Evolutionary conservation across 2,329 filamentous ascomycete genomes (phyloP).

Genomic region (Ascochyta pisi): DNA sequence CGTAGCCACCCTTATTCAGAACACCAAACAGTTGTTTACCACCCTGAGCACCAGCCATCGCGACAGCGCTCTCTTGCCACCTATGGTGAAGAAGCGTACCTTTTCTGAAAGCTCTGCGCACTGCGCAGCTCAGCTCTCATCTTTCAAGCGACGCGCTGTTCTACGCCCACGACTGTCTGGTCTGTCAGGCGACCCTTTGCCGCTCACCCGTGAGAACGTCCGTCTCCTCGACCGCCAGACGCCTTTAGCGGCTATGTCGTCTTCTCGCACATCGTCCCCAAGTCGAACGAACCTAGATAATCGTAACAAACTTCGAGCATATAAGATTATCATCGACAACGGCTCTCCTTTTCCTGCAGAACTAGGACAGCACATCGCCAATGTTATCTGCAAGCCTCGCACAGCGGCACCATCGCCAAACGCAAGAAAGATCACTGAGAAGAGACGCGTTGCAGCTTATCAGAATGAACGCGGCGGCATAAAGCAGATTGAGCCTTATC

Average conservation of each 20-base stretch:
- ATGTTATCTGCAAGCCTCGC: conserved; percentile 61
- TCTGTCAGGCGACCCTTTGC: neutral
- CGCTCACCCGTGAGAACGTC: neutral
- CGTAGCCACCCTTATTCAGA: no score
- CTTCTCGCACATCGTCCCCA: no score
- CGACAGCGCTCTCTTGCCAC: neutral
- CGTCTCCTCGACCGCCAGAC: neutral
- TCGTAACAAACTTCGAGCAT: neutral
- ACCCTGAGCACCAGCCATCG: neutral
- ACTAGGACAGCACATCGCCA: conserved; percentile 34
- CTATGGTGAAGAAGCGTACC: neutral
- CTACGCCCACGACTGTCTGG: neutral
- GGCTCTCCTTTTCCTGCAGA: neutral
- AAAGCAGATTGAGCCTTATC: neutral
- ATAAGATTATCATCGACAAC: neutral
- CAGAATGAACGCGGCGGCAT: neutral
- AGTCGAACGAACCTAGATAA: neutral
- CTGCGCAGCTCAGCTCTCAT: neutral
- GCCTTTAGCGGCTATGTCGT: no score
- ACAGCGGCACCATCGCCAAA: neutral
- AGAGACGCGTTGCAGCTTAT: neutral
- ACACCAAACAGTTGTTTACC: no score
- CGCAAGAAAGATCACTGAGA: neutral
- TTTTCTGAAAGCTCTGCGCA: neutral
- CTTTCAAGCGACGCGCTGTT: neutral